Conservation (phyloP, 1,284 basidiomycete genomes). For the Meripilus lineatus region DNA sequence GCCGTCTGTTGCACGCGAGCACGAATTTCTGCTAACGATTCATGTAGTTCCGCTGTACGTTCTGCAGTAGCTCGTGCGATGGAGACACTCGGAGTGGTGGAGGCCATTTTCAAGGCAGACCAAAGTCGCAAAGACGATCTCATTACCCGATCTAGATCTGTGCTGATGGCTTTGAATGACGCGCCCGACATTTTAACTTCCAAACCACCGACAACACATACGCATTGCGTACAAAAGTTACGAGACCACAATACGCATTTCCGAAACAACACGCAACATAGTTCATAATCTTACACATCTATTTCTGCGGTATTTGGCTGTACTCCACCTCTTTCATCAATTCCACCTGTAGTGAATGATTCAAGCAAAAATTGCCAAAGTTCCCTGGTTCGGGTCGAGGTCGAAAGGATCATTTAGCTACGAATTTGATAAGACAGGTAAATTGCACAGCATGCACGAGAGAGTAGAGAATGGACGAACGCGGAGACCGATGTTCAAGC, state of each 20-base stretch:
- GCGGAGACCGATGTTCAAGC: slow-evolving; percentile 62
- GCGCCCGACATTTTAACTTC: too few species aligned
- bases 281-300: too few species aligned
- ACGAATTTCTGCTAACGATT: slow-evolving; percentile 47
- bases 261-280: too few species aligned
- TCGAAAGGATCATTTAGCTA: slow-evolving; percentile 70
- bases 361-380: slow-evolving; percentile 43
- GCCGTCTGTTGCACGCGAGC: slow-evolving; percentile 39
- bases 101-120: slow-evolving; percentile 8
- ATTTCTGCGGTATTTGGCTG: too few species aligned
- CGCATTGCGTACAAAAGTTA: too few species aligned
- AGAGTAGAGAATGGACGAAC: slow-evolving; percentile 27
- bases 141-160: slow-evolving; percentile 9
- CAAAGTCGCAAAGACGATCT: slow-evolving; percentile 6
- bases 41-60: slow-evolving; percentile 43
- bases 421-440: background rate
- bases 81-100: background rate
- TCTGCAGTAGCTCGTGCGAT: slow-evolving; percentile 13
- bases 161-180: too few species aligned
- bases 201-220: too few species aligned
- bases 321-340: too few species aligned
- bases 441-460: background rate
- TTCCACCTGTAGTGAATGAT: too few species aligned
- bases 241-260: too few species aligned
- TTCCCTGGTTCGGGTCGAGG: slow-evolving; percentile 57